phyloP scores from a whole-genome alignment of 441 rosid species.

The Isatis lusitanica region DNA sequence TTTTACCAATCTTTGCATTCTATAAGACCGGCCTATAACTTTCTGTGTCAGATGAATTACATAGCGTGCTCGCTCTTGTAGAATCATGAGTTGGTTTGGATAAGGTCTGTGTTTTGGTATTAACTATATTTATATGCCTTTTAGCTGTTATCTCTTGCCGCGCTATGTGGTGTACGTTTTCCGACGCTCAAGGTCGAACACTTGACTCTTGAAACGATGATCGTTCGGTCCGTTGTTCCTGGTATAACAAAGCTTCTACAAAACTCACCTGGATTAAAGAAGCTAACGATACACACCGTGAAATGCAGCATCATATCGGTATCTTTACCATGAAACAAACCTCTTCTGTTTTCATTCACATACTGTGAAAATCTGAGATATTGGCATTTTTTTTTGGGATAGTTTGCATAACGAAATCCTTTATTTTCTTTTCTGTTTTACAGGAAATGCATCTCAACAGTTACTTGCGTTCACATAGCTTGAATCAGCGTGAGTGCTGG shows the following conservation, averaged over 20 bases:
- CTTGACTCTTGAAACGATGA: constrained; percentile 34
- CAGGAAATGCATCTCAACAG: constrained; percentile 32
- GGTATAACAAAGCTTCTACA: constrained; percentile 28
- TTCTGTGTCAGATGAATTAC: not conserved
- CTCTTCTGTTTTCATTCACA: not conserved
- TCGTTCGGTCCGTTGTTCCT: constrained; percentile 32
- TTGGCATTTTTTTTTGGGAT: not conserved
- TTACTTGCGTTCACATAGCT: constrained; percentile 26
- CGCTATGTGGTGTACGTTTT: constrained; percentile 25
- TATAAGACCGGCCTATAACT: not conserved
- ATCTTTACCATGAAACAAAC: not conserved
- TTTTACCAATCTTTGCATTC: not conserved
- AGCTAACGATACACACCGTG: constrained; percentile 26
- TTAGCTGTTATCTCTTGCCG: constrained; percentile 30
- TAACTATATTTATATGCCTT: not conserved
- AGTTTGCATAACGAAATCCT: not conserved
- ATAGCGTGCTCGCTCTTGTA: not conserved
- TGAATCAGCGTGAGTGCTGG: constrained; percentile 27
- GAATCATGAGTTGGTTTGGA: not conserved
- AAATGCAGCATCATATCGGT: constrained; percentile 36
- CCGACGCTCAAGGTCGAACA: constrained; percentile 23
- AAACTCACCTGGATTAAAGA: constrained; percentile 19
- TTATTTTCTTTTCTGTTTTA: not conserved
- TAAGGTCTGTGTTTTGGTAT: not conserved
- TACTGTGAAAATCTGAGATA: not conserved